Conservation (phyloP, 805 yeast genomes). For the Ogataea paraovalis region DNA sequence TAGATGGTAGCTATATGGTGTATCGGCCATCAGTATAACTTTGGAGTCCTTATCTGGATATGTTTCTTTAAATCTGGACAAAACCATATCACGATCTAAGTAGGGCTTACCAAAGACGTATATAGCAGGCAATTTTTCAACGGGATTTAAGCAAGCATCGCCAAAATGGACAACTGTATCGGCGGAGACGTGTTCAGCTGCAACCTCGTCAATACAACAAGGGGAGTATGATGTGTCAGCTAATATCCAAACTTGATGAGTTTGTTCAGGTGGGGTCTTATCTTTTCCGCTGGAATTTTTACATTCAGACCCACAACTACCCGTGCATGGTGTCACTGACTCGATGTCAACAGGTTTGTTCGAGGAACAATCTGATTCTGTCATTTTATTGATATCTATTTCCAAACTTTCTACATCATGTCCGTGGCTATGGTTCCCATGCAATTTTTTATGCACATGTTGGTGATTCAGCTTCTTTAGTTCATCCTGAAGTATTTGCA, state of each 20-base stretch:
- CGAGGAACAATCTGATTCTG: conserved; percentile 7
- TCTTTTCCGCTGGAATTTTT: conserved; percentile 13
- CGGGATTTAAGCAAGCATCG: conserved; percentile 85
- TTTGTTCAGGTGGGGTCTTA: conserved; percentile 24
- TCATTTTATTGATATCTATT: conserved; percentile 8
- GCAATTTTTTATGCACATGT: conserved; percentile 8
- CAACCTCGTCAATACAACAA: conserved; percentile 96
- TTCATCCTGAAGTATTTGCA: conserved; percentile 45
- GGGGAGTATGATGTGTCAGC: conserved; percentile 96
- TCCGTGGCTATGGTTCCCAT: background rate
- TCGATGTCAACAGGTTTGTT: conserved; percentile 21
- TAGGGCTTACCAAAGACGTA: conserved; percentile 75
- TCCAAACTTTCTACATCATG: background rate
- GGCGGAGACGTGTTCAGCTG: conserved; percentile 86
- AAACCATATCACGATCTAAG: conserved; percentile 40
- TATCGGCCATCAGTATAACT: conserved; percentile 69
- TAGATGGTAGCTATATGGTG: conserved; percentile 55
- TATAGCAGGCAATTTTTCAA: conserved; percentile 65
- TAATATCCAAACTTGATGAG: conserved; percentile 61
- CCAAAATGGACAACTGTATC: conserved; percentile 92
- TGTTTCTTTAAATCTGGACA: conserved; percentile 37
- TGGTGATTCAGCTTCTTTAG: conserved; percentile 19
- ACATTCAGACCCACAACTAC: conserved; percentile 28
- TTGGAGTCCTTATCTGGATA: conserved; percentile 39
- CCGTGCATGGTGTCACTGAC: conserved; percentile 21